These are phyloP conservation scores for Phytophthora cactorum DNA, from an alignment of 352 stramenopile genomes.

Conservation along the genomic window DNA sequence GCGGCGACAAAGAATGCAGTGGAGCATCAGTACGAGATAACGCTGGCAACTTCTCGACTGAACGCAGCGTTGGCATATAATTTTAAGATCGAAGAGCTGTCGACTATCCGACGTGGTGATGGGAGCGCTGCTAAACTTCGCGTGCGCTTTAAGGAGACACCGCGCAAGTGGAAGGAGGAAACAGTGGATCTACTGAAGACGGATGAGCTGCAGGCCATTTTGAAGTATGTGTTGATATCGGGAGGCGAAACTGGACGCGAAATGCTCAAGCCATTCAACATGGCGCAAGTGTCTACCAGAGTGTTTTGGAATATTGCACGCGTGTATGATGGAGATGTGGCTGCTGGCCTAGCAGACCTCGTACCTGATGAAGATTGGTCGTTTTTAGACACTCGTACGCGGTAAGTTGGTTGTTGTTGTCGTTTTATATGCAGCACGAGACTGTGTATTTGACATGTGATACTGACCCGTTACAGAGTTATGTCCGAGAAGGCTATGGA, in stretches of 20 bases:
- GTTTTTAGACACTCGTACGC: constrained; percentile 77
- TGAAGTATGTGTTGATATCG: constrained; percentile 88
- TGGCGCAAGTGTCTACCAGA: constrained; percentile 83
- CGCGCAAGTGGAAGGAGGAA: constrained; percentile 86
- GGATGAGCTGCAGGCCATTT: constrained; percentile 66
- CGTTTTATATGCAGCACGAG: background rate
- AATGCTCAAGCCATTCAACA: constrained; percentile 93
- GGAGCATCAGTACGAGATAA: constrained; percentile 82
- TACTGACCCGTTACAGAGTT: constrained; percentile 38
- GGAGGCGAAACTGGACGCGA: constrained; percentile 79
- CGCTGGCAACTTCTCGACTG: constrained; percentile 72
- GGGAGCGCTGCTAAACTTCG: constrained; percentile 50
- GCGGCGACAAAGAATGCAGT: constrained; percentile 77
- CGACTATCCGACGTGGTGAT: constrained; percentile 27
- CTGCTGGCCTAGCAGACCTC: constrained; percentile 61
- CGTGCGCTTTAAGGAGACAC: constrained; percentile 81
- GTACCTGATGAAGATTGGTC: constrained; percentile 86
- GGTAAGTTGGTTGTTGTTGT: constrained; percentile 32
- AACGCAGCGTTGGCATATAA: constrained; percentile 66
- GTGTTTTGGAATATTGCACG: constrained; percentile 89
- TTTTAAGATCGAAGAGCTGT: constrained; percentile 64
- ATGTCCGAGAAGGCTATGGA: constrained; percentile 84
- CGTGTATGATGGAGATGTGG: constrained; percentile 81
- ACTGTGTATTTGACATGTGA: constrained; percentile 4
- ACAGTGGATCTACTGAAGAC: constrained; percentile 69